Evolutionary conservation across 257 asterid species (phyloP), one percentile per base, ranked within the genome.

Genomic region (Rauvolfia tetraphylla): DNA sequence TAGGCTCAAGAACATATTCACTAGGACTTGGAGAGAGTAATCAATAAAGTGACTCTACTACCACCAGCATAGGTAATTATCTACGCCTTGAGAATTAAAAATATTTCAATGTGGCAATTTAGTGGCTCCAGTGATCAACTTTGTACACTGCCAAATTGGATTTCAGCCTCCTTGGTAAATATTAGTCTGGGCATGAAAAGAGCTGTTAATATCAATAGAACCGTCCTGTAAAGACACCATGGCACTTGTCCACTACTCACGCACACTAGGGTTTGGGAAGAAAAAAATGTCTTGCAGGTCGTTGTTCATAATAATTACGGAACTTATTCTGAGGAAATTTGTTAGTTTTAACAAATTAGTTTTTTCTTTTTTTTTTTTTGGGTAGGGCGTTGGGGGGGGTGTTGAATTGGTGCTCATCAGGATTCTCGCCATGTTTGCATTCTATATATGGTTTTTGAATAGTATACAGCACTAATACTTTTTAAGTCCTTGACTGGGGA

Each of bases 1-100:
- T 82, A 86, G 91, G 84, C 85, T 95, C 68, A 88, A 89, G 41
- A 92, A 84, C 80, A 89, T 94, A 76, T 85, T 94, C 82, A 74
- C 87, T 57, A 83, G 89, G 88, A 82, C 95, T 15, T 94, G 97
- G 97, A 84, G 92, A 87, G 97, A 85, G 63, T 87, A 81, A 79
- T 76, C 82, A 66, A 53, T 76, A 75, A 66, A 76, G 73, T 74
- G 51, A 68, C 85, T 79, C 81, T 79, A 84, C 76, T 85, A 74
- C 31, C 63, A 74, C 74, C 68, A 54, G 74, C 54, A 68, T 84
- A 90, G 98, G 96, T 93, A 85, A 71, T 38, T 73, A 73, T 53
- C 11, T 33, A 49, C 12, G 9, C 5, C 67, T 46, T 46, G 11
- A 51, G 57, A 51, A 46, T 11, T 46, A 46, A 46, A 46, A 46